Percentiles rank a stretch among this genome's conserved stretches.
These are phyloP conservation scores for Microthlaspi erraticum DNA, from an alignment of 345 rosid genomes.

Conservation along the genomic window DNA sequence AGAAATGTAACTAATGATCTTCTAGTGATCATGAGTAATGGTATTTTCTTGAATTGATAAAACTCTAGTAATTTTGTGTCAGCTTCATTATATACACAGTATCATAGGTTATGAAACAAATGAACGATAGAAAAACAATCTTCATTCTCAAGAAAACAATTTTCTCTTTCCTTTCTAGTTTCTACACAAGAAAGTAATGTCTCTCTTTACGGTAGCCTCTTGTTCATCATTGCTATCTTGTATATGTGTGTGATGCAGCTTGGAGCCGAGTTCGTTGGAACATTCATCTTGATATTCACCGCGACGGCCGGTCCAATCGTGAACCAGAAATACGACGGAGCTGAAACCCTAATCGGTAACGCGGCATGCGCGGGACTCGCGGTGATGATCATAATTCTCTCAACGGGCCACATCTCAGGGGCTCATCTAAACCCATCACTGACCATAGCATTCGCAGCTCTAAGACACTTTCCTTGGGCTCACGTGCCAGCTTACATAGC, in stretches of 20 bases:
- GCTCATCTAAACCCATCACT: constrained; percentile 95
- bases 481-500: constrained; percentile 92
- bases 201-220: not conserved
- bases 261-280: constrained; percentile 98
- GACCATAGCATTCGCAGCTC: constrained; percentile 85
- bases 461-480: constrained; percentile 92
- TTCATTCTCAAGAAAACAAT: not conserved
- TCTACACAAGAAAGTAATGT: constrained; percentile 31
- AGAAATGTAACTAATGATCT: not conserved
- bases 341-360: constrained; percentile 82
- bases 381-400: constrained; percentile 86
- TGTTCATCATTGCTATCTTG: not conserved
- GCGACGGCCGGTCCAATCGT: constrained; percentile 97
- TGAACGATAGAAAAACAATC: not conserved
- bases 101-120: not conserved
- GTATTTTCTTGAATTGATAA: not conserved
- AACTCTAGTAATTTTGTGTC: not conserved
- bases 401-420: constrained; percentile 96
- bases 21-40: not conserved
- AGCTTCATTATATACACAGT: not conserved
- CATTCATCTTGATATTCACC: constrained; percentile 86
- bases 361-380: constrained; percentile 94
- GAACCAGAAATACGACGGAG: constrained; percentile 77
- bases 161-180: not conserved
- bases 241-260: constrained; percentile 48